Evolutionary conservation across 331 rosid genomes (phyloP), one percentile per base, ranked within the genome.

Genomic region (Phaseolus coccineus): DNA sequence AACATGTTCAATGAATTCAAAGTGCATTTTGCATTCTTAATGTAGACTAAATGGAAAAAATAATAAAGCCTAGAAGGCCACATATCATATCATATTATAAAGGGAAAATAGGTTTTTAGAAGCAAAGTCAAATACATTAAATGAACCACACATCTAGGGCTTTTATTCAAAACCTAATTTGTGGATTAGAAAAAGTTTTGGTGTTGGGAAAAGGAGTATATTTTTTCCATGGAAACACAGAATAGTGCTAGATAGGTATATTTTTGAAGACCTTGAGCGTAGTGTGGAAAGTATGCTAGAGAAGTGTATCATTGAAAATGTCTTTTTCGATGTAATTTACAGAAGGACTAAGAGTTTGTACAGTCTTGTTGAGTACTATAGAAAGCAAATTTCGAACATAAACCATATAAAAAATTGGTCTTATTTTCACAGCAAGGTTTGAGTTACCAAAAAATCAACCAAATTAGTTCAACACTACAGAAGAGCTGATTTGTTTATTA

Each of bases 71-170:
- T 63, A 46, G 70, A 77, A 25, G 59, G 42, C 55, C 70, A 19
- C 22, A 19, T 19, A 19, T 19, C 50, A 35, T 66, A 50, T 53
- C 22, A 40, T 30, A 66, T 24, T 33, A 28, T 48, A 6, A 27
- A 25, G 25, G 19, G 30, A n/a, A 19, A 16, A 31, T 12, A 13
- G 53, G 22, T 33, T 76, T 53, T 65, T 25, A 3, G 66, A 47
- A 76, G 62, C 44, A 65, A 35, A 80, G 82, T 64, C 80, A 76
- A 19, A 9, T 57, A 47, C 19, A 53, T 9, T 24, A 16, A 19
- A 22, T 33, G 35, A 31, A n/a, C 0, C 51, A 11, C 2, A 62
- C 12, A 31, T 61, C 2, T 30, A 30, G 24, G 12, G 25, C 35
- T 62, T 59, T 31, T 62, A 33, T 62, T 31, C 25, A 31, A 62